These are phyloP conservation scores for Linnemannia exigua DNA, from an alignment of 192 early-diverging fungal species.

Conservation along the genomic window DNA sequence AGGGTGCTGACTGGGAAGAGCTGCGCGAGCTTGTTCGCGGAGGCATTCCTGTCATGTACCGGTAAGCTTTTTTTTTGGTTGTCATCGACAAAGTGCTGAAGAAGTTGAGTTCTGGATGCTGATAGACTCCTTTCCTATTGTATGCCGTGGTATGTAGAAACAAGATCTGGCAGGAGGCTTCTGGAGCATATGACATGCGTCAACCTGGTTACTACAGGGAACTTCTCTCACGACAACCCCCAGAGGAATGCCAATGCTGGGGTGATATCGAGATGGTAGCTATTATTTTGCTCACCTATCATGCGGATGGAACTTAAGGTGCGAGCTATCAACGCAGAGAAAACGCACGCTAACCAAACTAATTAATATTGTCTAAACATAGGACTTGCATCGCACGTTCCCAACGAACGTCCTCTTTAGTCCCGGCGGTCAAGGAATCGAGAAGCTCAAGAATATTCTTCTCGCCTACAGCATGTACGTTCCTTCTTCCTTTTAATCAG, in stretches of 20 bases:
- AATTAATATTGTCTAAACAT: background rate
- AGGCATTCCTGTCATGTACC: conserved; percentile 52
- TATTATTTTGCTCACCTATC: background rate
- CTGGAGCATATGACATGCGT: conserved; percentile 43
- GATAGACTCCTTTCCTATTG: background rate
- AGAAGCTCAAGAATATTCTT: conserved; percentile 51
- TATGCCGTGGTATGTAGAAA: conserved; percentile 21
- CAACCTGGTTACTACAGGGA: conserved; percentile 50
- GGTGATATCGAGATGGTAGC: conserved; percentile 53
- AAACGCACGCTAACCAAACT: background rate
- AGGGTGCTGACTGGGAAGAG: conserved; percentile 54
- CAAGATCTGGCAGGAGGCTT: conserved; percentile 54
- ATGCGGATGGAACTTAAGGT: background rate
- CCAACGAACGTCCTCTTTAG: conserved; percentile 55
- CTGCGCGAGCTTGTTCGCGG: conserved; percentile 48
- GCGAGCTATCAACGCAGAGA: no score
- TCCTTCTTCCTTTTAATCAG: background rate
- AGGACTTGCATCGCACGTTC: conserved; percentile 54
- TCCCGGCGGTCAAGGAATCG: conserved; percentile 52
- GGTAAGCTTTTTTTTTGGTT: conserved; percentile 19
- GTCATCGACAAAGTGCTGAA: no score
- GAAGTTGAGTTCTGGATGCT: background rate
- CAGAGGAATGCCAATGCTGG: conserved; percentile 43
- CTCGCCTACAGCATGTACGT: conserved; percentile 54
- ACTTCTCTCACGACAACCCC: conserved; percentile 23